Percentiles rank a stretch among this genome's conserved stretches.
Evolutionary conservation across 192 early-diverging fungal species (phyloP).

Genomic region (Thamnidium elegans): DNA sequence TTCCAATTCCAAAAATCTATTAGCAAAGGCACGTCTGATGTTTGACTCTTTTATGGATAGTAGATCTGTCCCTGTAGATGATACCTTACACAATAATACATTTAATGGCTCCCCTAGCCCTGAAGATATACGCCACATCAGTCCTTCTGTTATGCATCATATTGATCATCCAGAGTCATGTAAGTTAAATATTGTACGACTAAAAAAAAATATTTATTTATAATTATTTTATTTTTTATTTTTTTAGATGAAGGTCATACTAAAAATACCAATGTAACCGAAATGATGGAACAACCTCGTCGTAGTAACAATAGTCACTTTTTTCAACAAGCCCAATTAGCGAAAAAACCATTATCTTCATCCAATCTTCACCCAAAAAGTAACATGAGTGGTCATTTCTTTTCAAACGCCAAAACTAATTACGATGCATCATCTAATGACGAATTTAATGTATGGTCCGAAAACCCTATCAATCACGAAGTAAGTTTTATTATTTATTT

Average conservation of each 20-base stretch:
- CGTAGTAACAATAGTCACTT: conserved; percentile 6
- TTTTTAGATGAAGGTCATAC: conserved; percentile 16
- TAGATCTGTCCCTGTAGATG: conserved; percentile 11
- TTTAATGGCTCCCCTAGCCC: conserved; percentile 12
- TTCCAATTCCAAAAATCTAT: conserved; percentile 6
- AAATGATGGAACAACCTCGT: neutral
- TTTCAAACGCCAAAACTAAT: neutral
- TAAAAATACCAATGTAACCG: neutral
- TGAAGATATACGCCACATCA: conserved; percentile 2
- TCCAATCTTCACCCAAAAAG: conserved; percentile 11
- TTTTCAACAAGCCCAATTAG: neutral
- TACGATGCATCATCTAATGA: conserved; percentile 9
- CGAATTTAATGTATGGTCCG: too few species aligned
- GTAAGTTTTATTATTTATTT: too few species aligned
- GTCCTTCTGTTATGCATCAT: conserved; percentile 16
- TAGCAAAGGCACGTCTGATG: neutral
- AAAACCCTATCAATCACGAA: too few species aligned
- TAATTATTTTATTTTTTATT: neutral
- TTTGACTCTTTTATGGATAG: conserved; percentile 9
- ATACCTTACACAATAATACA: conserved; percentile 2
- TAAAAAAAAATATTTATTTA: neutral
- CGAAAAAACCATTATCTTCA: conserved; percentile 1
- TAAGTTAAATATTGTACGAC: neutral
- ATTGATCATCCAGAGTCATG: conserved; percentile 19
- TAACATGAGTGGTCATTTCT: neutral